Conservation (phyloP, 116 monocot species). For the Phalaenopsis hybrid region DNA sequence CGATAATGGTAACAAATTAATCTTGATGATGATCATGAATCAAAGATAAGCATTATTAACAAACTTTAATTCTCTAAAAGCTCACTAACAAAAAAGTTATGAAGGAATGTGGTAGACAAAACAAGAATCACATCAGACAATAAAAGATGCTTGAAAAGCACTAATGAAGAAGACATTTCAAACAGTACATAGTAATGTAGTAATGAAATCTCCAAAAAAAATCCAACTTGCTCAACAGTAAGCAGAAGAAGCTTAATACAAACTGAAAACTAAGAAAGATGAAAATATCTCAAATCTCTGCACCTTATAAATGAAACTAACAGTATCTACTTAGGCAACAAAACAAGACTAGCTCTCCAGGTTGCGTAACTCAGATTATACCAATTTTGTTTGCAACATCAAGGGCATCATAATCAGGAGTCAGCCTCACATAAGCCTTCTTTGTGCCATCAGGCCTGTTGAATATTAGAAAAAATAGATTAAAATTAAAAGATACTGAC, state of each 20-base stretch:
- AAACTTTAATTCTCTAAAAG: no score
- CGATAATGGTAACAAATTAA: no score
- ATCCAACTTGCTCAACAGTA: neutral
- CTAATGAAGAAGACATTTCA: no score
- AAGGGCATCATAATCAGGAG: slow-evolving; percentile 25
- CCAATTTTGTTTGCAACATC: neutral
- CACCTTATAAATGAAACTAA: neutral
- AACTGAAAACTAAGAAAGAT: neutral
- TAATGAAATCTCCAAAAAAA: neutral
- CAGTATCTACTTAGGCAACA: neutral
- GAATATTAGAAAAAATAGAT: neutral
- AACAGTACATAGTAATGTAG: no score
- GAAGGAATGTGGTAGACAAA: no score
- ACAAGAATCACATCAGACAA: no score
- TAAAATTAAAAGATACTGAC: no score
- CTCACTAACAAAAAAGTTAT: no score
- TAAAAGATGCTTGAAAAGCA: no score
- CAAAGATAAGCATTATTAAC: no score
- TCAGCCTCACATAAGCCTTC: slow-evolving; percentile 30
- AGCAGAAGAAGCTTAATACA: neutral
- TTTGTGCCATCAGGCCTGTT: slow-evolving; percentile 27
- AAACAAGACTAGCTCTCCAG: neutral
- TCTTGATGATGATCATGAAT: no score
- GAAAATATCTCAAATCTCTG: neutral
- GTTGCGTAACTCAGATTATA: no score